Conservation (phyloP, 2,329 filamentous ascomycete species). For the Trichoderma citrinoviride region DNA sequence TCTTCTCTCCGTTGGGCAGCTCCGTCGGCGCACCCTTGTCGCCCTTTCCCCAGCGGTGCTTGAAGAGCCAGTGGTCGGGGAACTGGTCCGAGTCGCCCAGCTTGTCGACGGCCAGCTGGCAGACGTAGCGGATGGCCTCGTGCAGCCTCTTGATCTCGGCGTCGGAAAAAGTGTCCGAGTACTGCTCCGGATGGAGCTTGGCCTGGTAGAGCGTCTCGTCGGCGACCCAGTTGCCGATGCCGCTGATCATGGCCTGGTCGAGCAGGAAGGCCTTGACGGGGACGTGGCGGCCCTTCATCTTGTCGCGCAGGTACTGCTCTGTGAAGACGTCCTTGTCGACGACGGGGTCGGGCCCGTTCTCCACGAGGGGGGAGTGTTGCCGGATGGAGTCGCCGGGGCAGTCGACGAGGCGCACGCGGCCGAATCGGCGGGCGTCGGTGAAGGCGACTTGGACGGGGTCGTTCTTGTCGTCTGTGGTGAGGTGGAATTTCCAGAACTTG, state of each 20-base stretch:
- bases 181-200: conserved; percentile 86
- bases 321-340: conserved; percentile 76
- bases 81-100: conserved; percentile 82
- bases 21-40: conserved; percentile 66
- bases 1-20: conserved; percentile 79
- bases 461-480: conserved; percentile 58
- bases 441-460: conserved; percentile 67
- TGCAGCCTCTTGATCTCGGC: conserved; percentile 70
- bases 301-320: conserved; percentile 67
- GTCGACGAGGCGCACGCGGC: conserved; percentile 76
- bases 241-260: conserved; percentile 84
- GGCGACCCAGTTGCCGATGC: conserved; percentile 95
- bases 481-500: conserved; percentile 80
- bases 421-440: conserved; percentile 77
- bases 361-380: conserved; percentile 72
- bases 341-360: conserved; percentile 93
- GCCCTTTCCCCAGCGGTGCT: conserved; percentile 85
- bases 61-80: conserved; percentile 84
- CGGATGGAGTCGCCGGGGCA: conserved; percentile 75
- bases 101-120: conserved; percentile 71
- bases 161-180: conserved; percentile 76
- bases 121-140: conserved; percentile 72
- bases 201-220: conserved; percentile 93
- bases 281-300: conserved; percentile 73
- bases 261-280: conserved; percentile 86